Evolutionary conservation across 2,329 filamentous ascomycete genomes (phyloP).

Genomic region (Colletotrichum echinochloae): DNA sequence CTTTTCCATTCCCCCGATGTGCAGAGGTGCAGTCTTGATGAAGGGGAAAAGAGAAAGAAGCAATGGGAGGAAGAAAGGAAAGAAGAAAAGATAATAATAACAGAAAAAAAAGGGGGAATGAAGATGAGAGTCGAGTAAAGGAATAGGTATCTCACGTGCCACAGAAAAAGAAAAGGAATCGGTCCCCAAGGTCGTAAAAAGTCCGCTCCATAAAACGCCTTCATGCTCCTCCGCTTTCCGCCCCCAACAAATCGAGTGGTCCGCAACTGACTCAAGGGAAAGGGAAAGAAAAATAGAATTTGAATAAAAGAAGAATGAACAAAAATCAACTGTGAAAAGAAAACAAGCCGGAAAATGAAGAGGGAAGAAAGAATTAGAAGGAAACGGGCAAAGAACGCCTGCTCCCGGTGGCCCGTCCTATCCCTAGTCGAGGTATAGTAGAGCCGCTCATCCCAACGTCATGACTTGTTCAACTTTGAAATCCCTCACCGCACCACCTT

Average conservation of each 20-base stretch:
- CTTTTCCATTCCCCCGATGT: background rate
- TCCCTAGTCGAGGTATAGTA: background rate
- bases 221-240: slow-evolving; percentile 1
- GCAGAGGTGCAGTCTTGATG: background rate
- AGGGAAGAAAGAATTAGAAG: background rate
- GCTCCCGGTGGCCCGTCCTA: background rate
- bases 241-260: slow-evolving; percentile 24
- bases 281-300: too few relatives aligned
- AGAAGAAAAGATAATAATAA: background rate
- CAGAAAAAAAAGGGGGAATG: background rate
- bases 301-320: background rate
- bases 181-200: background rate
- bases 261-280: background rate
- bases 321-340: background rate
- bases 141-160: slow-evolving; percentile 22
- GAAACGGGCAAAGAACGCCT: background rate
- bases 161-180: background rate
- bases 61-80: background rate
- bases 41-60: background rate
- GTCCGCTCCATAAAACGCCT: slow-evolving; percentile 20
- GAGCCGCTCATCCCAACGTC: background rate
- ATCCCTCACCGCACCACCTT: slow-evolving; percentile 57
- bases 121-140: background rate
- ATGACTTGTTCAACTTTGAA: too few relatives aligned
- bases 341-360: background rate